Base-by-base conservation (phyloP, 2,329 filamentous ascomycete genomes). In the Celoporthe dispersa region DNA sequence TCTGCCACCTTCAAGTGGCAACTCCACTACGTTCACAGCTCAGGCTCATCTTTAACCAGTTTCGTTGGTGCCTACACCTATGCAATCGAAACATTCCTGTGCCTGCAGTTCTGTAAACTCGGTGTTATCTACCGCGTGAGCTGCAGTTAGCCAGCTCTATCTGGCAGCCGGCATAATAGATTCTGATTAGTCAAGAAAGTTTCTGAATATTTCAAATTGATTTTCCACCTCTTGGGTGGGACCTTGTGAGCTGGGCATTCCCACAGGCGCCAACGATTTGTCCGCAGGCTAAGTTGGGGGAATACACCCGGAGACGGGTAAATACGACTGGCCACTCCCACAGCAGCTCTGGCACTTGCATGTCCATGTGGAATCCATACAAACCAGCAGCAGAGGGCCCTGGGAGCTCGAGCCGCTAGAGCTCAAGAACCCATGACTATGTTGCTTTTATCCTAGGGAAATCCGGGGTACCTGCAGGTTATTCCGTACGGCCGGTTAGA, bases 401-500 rank as follows among this genome's bases (percentile, higher is more conserved):
- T 31, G 33, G 25, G 25, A 25, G 7, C 9, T 48, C 9, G 11
- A 41, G 14, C 60, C 33, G 39, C 64, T 51, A 51, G 51, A 33
- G 59, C 12, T 33, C 28, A 28, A 12, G 11, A 55, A 5, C 3
- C 51, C 3, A 7, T 14, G 53, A 57, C 53, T 31, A 33, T 57
- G 53, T 28, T 33, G 8, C 1, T 57, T 57, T 57, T 44, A 37
- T 33, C 35, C 44, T 68, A 41, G 66, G 35, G 44, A 57, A 41
- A 48, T 22, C 51, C 57, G 44, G 53, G 67, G 25, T 44, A 16
- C 41, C 57, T 44, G 33, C 60, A 39, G 67, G 35, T 59, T 53
- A 51, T 25, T 61, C 67, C 67, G 67, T 64, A 59, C 35, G 37
- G 19, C 67, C 67, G 67, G 67, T 35, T 19, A 57, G 60, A 16